These are phyloP conservation scores for Glycine tomentella DNA, from an alignment of 306 rosid genomes.

Conservation along the genomic window DNA sequence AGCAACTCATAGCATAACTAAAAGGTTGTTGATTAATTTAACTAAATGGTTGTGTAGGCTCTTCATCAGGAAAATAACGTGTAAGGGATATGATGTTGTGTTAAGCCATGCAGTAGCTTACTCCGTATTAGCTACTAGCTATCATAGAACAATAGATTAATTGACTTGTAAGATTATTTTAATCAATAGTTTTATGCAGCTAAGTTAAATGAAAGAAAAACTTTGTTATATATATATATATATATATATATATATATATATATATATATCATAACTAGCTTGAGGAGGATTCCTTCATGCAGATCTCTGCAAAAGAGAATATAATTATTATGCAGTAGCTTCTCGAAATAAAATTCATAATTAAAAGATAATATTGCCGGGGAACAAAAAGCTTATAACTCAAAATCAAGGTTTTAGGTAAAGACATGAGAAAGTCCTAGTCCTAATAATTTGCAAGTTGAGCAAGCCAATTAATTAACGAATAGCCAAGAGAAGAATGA, in stretches of 20 bases:
- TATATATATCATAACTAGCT: too few relatives aligned
- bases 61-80: neutral
- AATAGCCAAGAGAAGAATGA: too few relatives aligned
- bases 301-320: too few relatives aligned
- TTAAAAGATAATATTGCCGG: neutral
- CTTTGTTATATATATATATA: too few relatives aligned
- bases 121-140: too few relatives aligned
- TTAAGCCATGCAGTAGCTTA: neutral
- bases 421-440: neutral
- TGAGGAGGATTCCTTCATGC: too few relatives aligned
- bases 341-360: conserved; percentile 4
- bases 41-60: conserved; percentile 29
- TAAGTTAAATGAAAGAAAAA: too few relatives aligned
- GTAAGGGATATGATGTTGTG: neutral
- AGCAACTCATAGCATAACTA: neutral
- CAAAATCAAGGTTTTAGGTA: neutral
- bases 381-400: neutral
- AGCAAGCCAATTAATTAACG: too few relatives aligned
- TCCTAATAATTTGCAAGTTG: neutral
- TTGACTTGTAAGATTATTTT: too few relatives aligned
- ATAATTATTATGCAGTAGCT: neutral
- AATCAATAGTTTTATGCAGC: too few relatives aligned
- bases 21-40: neutral
- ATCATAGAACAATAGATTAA: too few relatives aligned
- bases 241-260: too few relatives aligned